phyloP scores from a whole-genome alignment of 352 stramenopile genomes.

The Globisporangium carolinianum region DNA sequence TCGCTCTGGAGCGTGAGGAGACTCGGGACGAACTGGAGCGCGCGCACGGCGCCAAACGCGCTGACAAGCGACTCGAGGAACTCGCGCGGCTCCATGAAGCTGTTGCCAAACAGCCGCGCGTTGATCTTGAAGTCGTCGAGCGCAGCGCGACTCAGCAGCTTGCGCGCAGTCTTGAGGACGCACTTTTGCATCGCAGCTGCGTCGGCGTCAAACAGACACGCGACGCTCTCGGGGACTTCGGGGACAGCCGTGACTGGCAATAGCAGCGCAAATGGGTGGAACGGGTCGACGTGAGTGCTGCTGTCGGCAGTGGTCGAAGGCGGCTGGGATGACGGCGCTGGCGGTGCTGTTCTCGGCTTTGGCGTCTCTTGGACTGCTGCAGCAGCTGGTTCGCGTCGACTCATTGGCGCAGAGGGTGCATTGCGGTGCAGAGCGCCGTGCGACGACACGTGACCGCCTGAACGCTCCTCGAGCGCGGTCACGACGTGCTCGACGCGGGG shows the following conservation, averaged over 20 bases:
- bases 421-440: too few relatives aligned
- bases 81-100: constrained; percentile 68
- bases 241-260: constrained; percentile 40
- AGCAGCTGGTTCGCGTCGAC: background rate
- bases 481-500: background rate
- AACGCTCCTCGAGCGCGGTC: background rate
- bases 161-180: constrained; percentile 35
- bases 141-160: constrained; percentile 42
- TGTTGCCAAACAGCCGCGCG: constrained; percentile 64
- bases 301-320: background rate
- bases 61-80: constrained; percentile 63
- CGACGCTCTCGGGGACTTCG: constrained; percentile 35
- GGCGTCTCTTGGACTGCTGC: too few relatives aligned
- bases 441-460: background rate
- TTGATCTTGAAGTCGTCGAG: constrained; percentile 83
- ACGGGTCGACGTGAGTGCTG: constrained; percentile 5
- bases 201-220: constrained; percentile 53
- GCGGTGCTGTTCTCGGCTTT: background rate
- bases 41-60: constrained; percentile 44
- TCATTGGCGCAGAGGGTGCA: background rate
- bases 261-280: constrained; percentile 49
- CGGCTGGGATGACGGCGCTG: constrained; percentile 1
- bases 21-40: constrained; percentile 59
- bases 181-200: constrained; percentile 72
- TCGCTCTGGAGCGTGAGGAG: constrained; percentile 60